Base-by-base conservation (phyloP, 306 rosid species). In the Prunus kanzakura region DNA sequence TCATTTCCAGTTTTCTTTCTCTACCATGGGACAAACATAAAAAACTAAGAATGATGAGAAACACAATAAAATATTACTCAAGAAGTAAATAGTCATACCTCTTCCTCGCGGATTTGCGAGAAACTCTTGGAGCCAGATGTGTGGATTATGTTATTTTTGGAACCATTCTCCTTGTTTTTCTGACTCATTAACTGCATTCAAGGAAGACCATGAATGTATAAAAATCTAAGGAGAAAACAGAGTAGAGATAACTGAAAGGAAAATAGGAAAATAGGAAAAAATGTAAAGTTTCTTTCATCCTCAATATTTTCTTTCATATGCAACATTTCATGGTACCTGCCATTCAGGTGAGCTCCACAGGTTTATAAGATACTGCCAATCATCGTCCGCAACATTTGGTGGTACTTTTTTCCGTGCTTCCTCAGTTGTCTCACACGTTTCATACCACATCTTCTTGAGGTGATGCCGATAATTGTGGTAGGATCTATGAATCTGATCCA, bases 301-400 rank as follows among this genome's bases (percentile, higher is more conserved):
- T 20, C 8, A 12, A 10, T 62, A 6, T 27, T 8, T 16, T 64
- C 6, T 9, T 35, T 18, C 49, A 64, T 29, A 15, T 64, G 69
- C 22, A 64, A 64, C 43, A 47, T 27, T 46, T 69, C 13, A 6
- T 50, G 38, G 58, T 69, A 69, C 73, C 73, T 69, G 73, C 58
- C 56, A 69, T 49, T 50, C 57, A 47, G 73, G 58, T 49, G 73
- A 47, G 57, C 73, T 69, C 73, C 73, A 69, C 38, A 69, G 50
- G 50, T 49, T 69, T 69, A 69, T 30, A 69, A 69, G 73, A 69
- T 69, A 69, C 22, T 47, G 45, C 73, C 73, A 69, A 69, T 69
- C 73, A 69, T 69, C 60, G 25, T 69, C 60, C 1, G 38, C 22
- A 51, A 69, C 60, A 47, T 69, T 69, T 15, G 73, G 73, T 23